Base-by-base conservation (phyloP, 106 monocot genomes). In the Acorus calamus region DNA sequence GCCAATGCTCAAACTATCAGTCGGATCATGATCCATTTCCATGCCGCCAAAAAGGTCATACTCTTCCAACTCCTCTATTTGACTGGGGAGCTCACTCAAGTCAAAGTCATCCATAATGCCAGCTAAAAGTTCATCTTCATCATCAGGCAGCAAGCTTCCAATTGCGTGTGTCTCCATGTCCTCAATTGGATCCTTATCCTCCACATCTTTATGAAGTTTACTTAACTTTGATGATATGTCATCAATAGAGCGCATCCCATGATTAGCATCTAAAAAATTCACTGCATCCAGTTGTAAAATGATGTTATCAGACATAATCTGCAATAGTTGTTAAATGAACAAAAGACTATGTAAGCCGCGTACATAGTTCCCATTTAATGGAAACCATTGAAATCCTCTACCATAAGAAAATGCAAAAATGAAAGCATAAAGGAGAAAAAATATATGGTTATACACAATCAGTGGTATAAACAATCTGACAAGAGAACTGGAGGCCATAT, bases 101-200 rank as follows among this genome's bases (percentile, higher is more conserved):
- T 85, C 89, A 79, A 84, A 70, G 63, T 89, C 89, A 79, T 84
- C 83, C 44, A 78, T 63, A 4, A 94, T 64, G 7, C 83, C 89
- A 52, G 89, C 77, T 47, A 94, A 70, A 46, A 94, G 79, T 13
- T 83, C 93, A 60, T 94, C 89, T 60, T 94, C 94, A 70, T 96
- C 74, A 50, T 62, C 78, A 28, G 94, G 94, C 45, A 92, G 73
- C 44, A 81, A 57, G 55, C 45, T 76, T 48, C 69, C 84, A 61
- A 78, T 75, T 7, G 63, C 74, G 14, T 80, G 71, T 60, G 80
- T 63, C 64, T 87, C 78, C 59, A 76, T 59, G 7, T 80, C 77
- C 67, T 80, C 77, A n/a, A 60, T 60, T 58, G 58, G 55, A 55
- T 67, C 53, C 44, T 79, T 79, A 55, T 52, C 69, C 52, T 78